Evolutionary conservation across 1,139 yeast genomes (phyloP), one percentile per base, ranked within the genome.

Genomic region (Candida sp.): DNA sequence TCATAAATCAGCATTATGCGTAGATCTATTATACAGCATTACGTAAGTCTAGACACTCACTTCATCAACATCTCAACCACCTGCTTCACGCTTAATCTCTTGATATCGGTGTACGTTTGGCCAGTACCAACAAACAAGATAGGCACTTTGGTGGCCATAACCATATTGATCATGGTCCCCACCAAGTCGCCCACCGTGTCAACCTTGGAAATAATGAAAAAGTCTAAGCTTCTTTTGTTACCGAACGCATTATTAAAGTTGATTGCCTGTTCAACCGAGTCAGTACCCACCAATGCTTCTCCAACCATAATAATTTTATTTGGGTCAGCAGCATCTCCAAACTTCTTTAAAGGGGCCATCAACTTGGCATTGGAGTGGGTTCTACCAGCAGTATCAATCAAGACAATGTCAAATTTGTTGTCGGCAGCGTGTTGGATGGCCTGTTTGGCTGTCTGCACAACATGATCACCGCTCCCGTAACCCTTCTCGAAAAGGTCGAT

Each of bases 241-340:
- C 99, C 99, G 72, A 96, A 94, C 0, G 98, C 98, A 58, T 84
- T 84, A 66, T 94, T 93, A 72, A 94, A 94, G 66, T 94, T 93
- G 50, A 83, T 83, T 0, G 99, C 99, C 67, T 94, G 99, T 66
- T 90, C 91, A 4, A 94, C 98, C 1, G 98, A 91, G 66, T 94
- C 99, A 0, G 98, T 93, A 23, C 99, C 99, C 1, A 93, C 99
- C 44, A 94, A 77, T 0, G 99, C 99, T 68, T 94, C 99, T 42
- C 98, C 99, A 22, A 94, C 99, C 98, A 94, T 94, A 63, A 94
- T 92, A 63, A 94, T 93, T 70, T 90, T 93, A 70, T 94, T 96
- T 1, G 99, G 99, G 53, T 90, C 83, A 3, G 98, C 98, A 47
- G 96, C 93, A 62, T 90, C 93, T 30, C 98, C 98, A 71, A 94